Evolutionary conservation across 1,139 yeast species (phyloP).

Genomic region (Debaryomycetaceae sp.): DNA sequence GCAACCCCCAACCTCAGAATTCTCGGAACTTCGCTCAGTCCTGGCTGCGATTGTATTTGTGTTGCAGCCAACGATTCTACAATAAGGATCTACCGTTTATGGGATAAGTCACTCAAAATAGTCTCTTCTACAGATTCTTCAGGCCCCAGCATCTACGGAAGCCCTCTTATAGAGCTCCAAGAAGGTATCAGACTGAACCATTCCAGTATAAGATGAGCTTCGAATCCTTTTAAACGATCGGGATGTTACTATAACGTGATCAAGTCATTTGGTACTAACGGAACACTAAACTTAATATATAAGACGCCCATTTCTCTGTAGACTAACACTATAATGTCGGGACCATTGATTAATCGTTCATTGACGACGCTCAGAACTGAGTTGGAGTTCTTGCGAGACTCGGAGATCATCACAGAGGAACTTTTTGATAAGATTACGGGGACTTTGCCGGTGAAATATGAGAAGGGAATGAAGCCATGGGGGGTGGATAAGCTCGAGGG

Average conservation of each 20-base stretch:
- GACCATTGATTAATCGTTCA: constrained; percentile 74
- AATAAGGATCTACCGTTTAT: constrained; percentile 65
- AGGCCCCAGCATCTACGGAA: constrained; percentile 44
- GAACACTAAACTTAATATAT: neutral
- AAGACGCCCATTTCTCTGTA: neutral
- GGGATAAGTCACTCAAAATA: constrained; percentile 37
- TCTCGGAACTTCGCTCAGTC: constrained; percentile 63
- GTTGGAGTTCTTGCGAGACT: constrained; percentile 74
- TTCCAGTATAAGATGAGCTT: constrained; percentile 12
- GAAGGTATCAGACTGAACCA: constrained; percentile 46
- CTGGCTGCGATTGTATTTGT: constrained; percentile 58
- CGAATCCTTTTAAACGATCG: neutral
- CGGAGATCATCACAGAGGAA: constrained; percentile 65
- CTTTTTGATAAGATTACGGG: constrained; percentile 50
- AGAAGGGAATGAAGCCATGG: constrained; percentile 52
- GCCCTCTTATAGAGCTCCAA: constrained; percentile 53
- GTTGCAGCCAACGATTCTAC: constrained; percentile 78
- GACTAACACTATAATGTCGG: constrained; percentile 28
- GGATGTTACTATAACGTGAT: neutral
- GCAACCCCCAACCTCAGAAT: constrained; percentile 54
- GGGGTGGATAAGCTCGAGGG: constrained; percentile 38
- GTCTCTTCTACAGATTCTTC: constrained; percentile 31
- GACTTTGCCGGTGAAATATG: constrained; percentile 59
- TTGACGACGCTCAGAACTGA: constrained; percentile 72
- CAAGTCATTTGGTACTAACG: neutral